A percentile compares a stretch with the other conserved stretches of the same genome.
phyloP scores from a whole-genome alignment of 768 basidiomycete species.

The Saitozyma sp. region DNA sequence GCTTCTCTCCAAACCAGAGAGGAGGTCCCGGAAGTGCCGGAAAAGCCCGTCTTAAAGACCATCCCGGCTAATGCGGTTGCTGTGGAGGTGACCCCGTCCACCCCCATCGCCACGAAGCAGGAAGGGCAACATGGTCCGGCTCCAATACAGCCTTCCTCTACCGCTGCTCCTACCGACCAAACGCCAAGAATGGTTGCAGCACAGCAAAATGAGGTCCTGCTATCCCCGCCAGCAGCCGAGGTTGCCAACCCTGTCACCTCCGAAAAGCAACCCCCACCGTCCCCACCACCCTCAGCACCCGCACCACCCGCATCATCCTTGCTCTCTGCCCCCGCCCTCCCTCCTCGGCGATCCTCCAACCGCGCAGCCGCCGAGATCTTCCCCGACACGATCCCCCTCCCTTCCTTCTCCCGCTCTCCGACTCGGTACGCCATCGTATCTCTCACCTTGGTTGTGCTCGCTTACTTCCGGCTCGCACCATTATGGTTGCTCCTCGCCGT shows the following conservation, averaged over 20 bases:
- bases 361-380: background rate
- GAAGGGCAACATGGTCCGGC: background rate
- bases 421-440: constrained; percentile 3
- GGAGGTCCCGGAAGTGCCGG: background rate
- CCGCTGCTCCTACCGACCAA: background rate
- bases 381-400: background rate
- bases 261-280: background rate
- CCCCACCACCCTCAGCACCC: constrained; percentile 3
- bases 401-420: background rate
- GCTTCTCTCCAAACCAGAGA: background rate
- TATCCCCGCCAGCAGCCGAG: background rate
- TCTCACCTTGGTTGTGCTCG: background rate
- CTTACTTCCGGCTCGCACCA: constrained; percentile 5
- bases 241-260: background rate
- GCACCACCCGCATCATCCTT: background rate
- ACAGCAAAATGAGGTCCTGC: background rate
- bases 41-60: too few species aligned
- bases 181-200: background rate
- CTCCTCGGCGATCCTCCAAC: background rate
- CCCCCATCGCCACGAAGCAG: constrained; percentile 3
- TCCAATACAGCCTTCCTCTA: background rate
- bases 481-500: constrained; percentile 10
- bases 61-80: constrained; percentile 3
- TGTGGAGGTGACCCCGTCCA: constrained; percentile 11
- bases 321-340: constrained; percentile 5